Evolutionary conservation across 257 asterid species (phyloP).

Genomic region (Anisodus acutangulus): DNA sequence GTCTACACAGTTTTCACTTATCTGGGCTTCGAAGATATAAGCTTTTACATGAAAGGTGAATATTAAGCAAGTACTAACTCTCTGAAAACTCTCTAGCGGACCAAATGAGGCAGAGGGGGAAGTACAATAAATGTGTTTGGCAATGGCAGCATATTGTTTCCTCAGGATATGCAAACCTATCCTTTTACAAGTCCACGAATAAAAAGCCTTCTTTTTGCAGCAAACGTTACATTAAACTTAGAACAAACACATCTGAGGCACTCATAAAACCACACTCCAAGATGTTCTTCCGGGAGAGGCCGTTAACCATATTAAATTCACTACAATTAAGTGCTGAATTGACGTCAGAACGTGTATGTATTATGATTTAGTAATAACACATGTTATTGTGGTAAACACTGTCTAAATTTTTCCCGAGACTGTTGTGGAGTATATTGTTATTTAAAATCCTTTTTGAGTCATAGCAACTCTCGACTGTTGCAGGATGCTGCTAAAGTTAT

Average conservation of each 20-base stretch:
- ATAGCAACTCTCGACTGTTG: neutral
- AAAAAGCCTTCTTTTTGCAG: neutral
- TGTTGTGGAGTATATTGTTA: neutral
- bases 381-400: no score
- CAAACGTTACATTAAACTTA: neutral
- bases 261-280: neutral
- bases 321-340: neutral
- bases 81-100: neutral
- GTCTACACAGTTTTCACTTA: neutral
- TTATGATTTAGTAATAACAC: neutral
- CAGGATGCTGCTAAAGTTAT: conserved; percentile 88
- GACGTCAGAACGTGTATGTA: neutral
- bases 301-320: neutral
- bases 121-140: neutral
- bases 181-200: neutral
- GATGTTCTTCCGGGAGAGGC: neutral
- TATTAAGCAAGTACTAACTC: neutral
- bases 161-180: neutral
- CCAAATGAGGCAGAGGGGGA: neutral
- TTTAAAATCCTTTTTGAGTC: neutral
- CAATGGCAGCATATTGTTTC: neutral
- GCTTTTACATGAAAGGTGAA: neutral
- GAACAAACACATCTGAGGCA: neutral
- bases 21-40: neutral
- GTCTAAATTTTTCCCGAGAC: neutral